A percentile compares a stretch with the other conserved stretches of the same genome.
phyloP scores from a whole-genome alignment of 345 rosid genomes.

The Arabidopsis thaliana region TAIR10.1 NC_003071.7:8901501-8902000 shows the following conservation, averaged over 20 bases:
- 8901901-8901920: conserved; percentile 83
- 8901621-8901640: conserved; percentile 21
- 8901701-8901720: conserved; percentile 2
- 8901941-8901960: neutral
- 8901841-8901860: conserved; percentile 96
- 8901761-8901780: conserved; percentile 19
- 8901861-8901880: conserved; percentile 92
- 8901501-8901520: conserved; percentile 64
- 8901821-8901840: conserved; percentile 90
- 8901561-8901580: conserved; percentile 60
- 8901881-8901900: conserved; percentile 71
- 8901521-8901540: conserved; percentile 64
- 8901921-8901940: conserved; percentile 72
- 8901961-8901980: conserved; percentile 16
- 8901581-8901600: conserved; percentile 82
- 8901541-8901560: conserved; percentile 69
- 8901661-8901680: conserved; percentile 12
- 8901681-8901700: conserved; percentile 9
- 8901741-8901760: conserved; percentile 4
- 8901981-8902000: conserved; percentile 28
- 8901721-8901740: neutral
- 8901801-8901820: conserved; percentile 32
- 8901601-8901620: conserved; percentile 58
- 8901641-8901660: conserved; percentile 11
- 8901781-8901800: neutral